Conservation (phyloP, 2,329 filamentous ascomycete species). For the Leptoxyphium fumago region DNA sequence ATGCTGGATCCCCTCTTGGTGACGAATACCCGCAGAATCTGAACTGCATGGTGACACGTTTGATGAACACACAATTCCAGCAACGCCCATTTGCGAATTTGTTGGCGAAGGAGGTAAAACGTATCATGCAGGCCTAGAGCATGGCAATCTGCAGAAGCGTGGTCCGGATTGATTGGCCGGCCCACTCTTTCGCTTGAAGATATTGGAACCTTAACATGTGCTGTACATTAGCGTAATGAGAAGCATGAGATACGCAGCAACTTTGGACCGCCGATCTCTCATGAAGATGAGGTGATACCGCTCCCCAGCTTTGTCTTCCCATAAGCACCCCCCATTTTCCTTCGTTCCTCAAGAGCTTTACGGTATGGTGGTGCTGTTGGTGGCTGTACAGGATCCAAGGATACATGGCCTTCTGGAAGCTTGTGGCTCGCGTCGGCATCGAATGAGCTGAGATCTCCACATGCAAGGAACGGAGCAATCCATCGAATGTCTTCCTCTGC, state of each 20-base stretch:
- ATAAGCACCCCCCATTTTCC: constrained; percentile 60
- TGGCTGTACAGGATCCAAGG: constrained; percentile 82
- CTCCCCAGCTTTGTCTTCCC: constrained; percentile 46
- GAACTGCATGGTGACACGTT: background rate
- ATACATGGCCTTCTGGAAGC: constrained; percentile 71
- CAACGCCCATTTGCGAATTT: background rate
- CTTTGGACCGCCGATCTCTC: too few relatives aligned
- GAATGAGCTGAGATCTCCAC: constrained; percentile 84
- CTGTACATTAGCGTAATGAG: too few relatives aligned
- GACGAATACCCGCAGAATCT: background rate
- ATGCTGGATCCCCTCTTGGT: background rate
- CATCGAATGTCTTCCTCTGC: constrained; percentile 44
- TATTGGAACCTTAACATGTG: too few relatives aligned
- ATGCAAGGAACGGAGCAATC: constrained; percentile 95
- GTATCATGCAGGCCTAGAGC: background rate
- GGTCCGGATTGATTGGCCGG: too few relatives aligned
- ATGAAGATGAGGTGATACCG: background rate
- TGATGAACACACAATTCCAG: background rate
- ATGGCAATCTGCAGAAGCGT: background rate
- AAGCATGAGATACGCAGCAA: too few relatives aligned
- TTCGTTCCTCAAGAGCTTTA: constrained; percentile 71
- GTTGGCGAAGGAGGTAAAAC: background rate
- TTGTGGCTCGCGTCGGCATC: constrained; percentile 93
- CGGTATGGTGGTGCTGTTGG: constrained; percentile 94
- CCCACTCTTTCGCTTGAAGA: too few relatives aligned